Evolutionary conservation across 2,329 filamentous ascomycete species (phyloP), one percentile per base, ranked within the genome.

Genomic region (Pezicula radicicola): DNA sequence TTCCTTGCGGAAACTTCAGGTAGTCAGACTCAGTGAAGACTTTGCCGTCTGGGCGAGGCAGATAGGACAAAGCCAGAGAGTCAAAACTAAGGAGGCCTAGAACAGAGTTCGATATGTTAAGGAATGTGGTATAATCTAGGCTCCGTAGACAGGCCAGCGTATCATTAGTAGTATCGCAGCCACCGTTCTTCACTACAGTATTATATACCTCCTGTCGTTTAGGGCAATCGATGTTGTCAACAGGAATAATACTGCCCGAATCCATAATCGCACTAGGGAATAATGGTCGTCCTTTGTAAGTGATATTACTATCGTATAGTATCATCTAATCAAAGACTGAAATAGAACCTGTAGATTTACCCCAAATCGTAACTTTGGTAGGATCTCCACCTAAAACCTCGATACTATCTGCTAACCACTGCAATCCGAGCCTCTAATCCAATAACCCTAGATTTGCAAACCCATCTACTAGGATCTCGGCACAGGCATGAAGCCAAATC

Each of bases 201-300:
- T 90, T 75, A 63, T 89, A 91, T 3, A 82, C 70, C 1, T 66
- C 73, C 63, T 92, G 87, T 0, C 77, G 81, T 66, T 89, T 89
- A 9, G 74, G 69, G 28, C 79, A 78, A 60, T 90, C 86, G 0
- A 91, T 80, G 0, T 77, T 74, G 19, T 83, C 79, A 0, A 84
- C 76, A 0, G 85, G 85, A 0, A 81, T 69, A 2, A 86, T 67
- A 51, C 76, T 82, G 3, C 87, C 87, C 2, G 83, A 88, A 70
- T 88, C 81, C 88, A 94, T 92, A 60, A 93, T 92, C 21, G 76
- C 88, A 1, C 75, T 88, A 25, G 85, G 81, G 78, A 94, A 93
- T 1, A 94, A 75, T 1, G 84, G 75, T 60, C 86, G 83, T 48
- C 84, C 87, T 2, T 91, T 90, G 72, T 92, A 91, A 0, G 74